phyloP scores from a whole-genome alignment of 306 rosid genomes.

The Quercus rubra region DNA sequence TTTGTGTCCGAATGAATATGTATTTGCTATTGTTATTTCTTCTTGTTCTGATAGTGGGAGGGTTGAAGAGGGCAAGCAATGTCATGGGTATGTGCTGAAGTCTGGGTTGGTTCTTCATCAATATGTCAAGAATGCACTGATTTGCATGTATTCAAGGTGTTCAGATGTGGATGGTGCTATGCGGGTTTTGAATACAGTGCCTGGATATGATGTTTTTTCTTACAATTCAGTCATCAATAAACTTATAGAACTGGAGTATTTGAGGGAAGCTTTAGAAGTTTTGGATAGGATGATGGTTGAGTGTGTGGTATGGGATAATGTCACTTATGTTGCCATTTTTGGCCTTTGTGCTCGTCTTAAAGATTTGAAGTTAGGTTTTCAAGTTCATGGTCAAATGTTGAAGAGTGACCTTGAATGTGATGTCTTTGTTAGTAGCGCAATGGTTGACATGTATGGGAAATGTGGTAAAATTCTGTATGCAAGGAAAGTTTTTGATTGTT shows the following conservation, averaged over 20 bases:
- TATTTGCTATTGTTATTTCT: constrained; percentile 45
- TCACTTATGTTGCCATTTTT: constrained; percentile 45
- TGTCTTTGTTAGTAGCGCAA: constrained; percentile 42
- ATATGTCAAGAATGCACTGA: constrained; percentile 56
- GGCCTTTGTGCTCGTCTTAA: constrained; percentile 52
- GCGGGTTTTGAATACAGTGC: constrained; percentile 34
- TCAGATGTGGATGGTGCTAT: constrained; percentile 38
- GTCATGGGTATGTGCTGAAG: constrained; percentile 53
- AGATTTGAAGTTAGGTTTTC: constrained; percentile 49
- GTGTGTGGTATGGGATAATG: constrained; percentile 47
- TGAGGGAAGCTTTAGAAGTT: constrained; percentile 34
- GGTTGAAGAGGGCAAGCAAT: constrained; percentile 57
- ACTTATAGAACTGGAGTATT: constrained; percentile 39
- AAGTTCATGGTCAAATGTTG: constrained; percentile 48
- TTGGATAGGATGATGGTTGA: constrained; percentile 41
- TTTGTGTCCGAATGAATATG: constrained; percentile 40
- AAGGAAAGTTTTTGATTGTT: constrained; percentile 34
- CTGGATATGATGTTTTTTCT: constrained; percentile 36
- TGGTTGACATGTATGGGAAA: constrained; percentile 73
- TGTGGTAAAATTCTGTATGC: constrained; percentile 47
- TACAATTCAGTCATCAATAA: constrained; percentile 51
- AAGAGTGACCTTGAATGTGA: constrained; percentile 32
- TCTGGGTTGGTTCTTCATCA: constrained; percentile 44
- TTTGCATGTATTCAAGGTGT: constrained; percentile 56
- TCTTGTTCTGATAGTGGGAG: constrained; percentile 48